Evolutionary conservation across 1,284 basidiomycete genomes (phyloP).

Genomic region (Bondarzewia mesenterica): DNA sequence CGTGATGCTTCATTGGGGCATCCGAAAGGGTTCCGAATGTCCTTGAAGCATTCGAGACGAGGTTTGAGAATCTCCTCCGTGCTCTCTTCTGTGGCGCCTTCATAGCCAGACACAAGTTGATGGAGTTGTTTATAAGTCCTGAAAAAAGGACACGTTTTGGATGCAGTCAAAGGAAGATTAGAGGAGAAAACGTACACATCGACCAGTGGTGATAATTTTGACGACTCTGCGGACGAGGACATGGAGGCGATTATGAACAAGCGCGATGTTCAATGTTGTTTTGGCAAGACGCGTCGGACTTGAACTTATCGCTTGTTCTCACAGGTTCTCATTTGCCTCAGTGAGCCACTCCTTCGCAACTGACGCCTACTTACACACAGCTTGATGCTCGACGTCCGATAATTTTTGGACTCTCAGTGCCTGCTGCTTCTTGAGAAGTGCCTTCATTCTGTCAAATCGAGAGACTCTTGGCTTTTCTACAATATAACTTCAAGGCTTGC

Average conservation of each 20-base stretch:
- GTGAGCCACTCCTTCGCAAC: too few relatives aligned
- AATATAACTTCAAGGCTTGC: too few relatives aligned
- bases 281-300: background rate
- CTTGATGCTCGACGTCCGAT: too few relatives aligned
- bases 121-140: slow-evolving; percentile 66
- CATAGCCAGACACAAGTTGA: slow-evolving; percentile 45
- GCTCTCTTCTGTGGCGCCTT: slow-evolving; percentile 47
- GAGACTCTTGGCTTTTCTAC: too few relatives aligned
- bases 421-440: too few relatives aligned
- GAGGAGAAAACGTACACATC: slow-evolving; percentile 39
- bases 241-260: background rate
- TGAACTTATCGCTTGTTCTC: too few relatives aligned
- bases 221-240: slow-evolving; percentile 34
- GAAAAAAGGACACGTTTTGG: background rate
- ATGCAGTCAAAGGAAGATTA: slow-evolving; percentile 3
- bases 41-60: slow-evolving; percentile 47
- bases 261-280: background rate
- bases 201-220: slow-evolving; percentile 43
- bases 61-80: slow-evolving; percentile 47
- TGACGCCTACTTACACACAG: too few relatives aligned
- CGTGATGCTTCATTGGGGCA: slow-evolving; percentile 58
- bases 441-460: too few relatives aligned
- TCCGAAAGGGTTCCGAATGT: slow-evolving; percentile 55
- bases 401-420: too few relatives aligned
- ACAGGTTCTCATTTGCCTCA: too few relatives aligned